phyloP scores from a whole-genome alignment of 2,329 filamentous ascomycete species.

The Sphaerulina vaccinii region DNA sequence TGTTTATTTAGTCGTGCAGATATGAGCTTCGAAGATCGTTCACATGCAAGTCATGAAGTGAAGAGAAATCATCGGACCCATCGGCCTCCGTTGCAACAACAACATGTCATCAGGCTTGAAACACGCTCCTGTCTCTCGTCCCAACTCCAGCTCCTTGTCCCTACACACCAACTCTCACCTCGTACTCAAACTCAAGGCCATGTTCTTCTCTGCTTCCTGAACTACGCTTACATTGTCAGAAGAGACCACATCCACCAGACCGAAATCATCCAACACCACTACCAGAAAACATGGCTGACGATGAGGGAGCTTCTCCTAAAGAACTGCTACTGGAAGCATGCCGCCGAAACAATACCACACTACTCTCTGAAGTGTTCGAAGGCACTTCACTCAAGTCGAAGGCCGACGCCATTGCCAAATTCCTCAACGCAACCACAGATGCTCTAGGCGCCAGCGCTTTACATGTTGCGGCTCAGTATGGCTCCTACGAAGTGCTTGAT shows the following conservation, averaged over 20 bases:
- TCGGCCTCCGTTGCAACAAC: neutral
- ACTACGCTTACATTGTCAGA: too few relatives aligned
- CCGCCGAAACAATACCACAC: constrained; percentile 85
- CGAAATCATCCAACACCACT: neutral
- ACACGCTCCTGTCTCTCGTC: neutral
- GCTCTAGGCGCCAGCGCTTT: constrained; percentile 85
- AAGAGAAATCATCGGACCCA: too few relatives aligned
- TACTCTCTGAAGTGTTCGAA: constrained; percentile 72
- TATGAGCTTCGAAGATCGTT: too few relatives aligned
- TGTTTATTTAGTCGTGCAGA: too few relatives aligned
- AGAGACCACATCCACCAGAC: too few relatives aligned
- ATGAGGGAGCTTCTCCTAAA: constrained; percentile 76
- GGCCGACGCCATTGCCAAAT: constrained; percentile 64
- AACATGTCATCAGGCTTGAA: neutral
- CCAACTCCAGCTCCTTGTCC: neutral
- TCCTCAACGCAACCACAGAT: constrained; percentile 83
- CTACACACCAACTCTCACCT: too few relatives aligned
- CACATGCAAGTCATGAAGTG: too few relatives aligned
- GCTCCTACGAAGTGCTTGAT: constrained; percentile 84
- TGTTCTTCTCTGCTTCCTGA: too few relatives aligned
- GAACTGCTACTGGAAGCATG: constrained; percentile 91
- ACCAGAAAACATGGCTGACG: constrained; percentile 29
- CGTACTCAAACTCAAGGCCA: too few relatives aligned
- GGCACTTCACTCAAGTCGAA: constrained; percentile 46
- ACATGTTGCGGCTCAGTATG: constrained; percentile 81